Evolutionary conservation across 345 rosid species (phyloP).

Genomic region (Lepidium aucheri): DNA sequence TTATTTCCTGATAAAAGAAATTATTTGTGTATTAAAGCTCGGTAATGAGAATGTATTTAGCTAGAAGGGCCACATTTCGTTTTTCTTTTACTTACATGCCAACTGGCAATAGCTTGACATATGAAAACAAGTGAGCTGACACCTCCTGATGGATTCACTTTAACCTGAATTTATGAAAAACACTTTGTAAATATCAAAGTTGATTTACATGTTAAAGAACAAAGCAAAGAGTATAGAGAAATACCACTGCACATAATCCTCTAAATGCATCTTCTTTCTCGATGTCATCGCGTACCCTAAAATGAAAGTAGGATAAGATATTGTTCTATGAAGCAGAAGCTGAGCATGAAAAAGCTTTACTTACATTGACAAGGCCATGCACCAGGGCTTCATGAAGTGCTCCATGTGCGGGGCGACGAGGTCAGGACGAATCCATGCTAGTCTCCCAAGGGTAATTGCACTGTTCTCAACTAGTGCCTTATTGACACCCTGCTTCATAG

Average conservation of each 20-base stretch:
- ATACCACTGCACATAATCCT: conserved; percentile 95
- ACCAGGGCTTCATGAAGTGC: conserved; percentile 98
- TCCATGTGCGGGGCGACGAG: conserved; percentile 96
- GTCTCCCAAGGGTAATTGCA: conserved; percentile 96
- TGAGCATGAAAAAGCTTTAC: conserved; percentile 18
- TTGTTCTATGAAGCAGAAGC: not conserved
- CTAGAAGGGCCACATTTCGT: not conserved
- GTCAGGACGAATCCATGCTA: conserved; percentile 98
- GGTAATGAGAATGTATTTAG: not conserved
- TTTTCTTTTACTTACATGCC: conserved; percentile 62
- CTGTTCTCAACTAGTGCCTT: conserved; percentile 88
- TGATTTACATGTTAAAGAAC: not conserved
- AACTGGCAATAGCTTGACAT: conserved; percentile 93
- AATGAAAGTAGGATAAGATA: conserved; percentile 6
- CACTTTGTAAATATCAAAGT: not conserved
- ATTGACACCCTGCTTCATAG: conserved; percentile 58
- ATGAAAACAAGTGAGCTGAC: conserved; percentile 75
- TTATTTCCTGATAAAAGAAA: conserved; percentile 53
- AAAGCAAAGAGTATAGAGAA: not conserved
- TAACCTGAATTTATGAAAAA: conserved; percentile 44
- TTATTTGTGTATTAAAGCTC: not conserved
- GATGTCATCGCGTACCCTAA: conserved; percentile 91
- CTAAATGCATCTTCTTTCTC: conserved; percentile 98
- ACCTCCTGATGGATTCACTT: conserved; percentile 88
- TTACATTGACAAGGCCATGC: conserved; percentile 80